Conservation (phyloP, 2,329 filamentous ascomycete genomes). For the Basipetospora sp. region DNA sequence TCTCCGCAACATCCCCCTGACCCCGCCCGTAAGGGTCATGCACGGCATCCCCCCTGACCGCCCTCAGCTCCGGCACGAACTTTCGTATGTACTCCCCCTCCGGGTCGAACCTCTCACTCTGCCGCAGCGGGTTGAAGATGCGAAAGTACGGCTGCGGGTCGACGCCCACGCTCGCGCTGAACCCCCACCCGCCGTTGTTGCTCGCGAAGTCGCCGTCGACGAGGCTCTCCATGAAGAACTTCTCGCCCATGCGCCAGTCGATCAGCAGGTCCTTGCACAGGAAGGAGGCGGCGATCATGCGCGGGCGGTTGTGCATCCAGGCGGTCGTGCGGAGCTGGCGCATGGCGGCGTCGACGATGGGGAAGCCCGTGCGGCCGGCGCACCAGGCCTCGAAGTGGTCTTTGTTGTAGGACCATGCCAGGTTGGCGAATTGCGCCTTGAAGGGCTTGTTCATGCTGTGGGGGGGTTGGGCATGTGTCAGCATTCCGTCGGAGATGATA, state of each 20-base stretch:
- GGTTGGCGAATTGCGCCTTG: slow-evolving; percentile 72
- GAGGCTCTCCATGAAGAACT: slow-evolving; percentile 67
- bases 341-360: slow-evolving; percentile 78
- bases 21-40: slow-evolving; percentile 64
- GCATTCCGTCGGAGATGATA: no score
- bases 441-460: slow-evolving; percentile 43
- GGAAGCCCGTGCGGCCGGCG: slow-evolving; percentile 60
- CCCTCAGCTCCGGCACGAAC: slow-evolving; percentile 64
- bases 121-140: slow-evolving; percentile 73
- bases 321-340: slow-evolving; percentile 53
- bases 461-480: no score
- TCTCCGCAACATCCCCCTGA: slow-evolving; percentile 41
- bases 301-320: slow-evolving; percentile 74
- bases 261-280: slow-evolving; percentile 65
- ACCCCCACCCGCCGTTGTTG: slow-evolving; percentile 53
- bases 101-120: slow-evolving; percentile 74
- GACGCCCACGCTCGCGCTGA: slow-evolving; percentile 51
- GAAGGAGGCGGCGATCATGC: slow-evolving; percentile 75
- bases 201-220: slow-evolving; percentile 69
- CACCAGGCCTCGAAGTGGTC: slow-evolving; percentile 61
- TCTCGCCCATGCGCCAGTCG: slow-evolving; percentile 72
- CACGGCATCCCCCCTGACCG: slow-evolving; percentile 50
- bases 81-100: slow-evolving; percentile 66
- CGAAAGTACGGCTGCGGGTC: slow-evolving; percentile 84
- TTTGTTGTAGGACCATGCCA: slow-evolving; percentile 65